Percentiles rank a stretch among this genome's conserved stretches.
Evolutionary conservation across 129 eudicot species (phyloP).

Genomic region (Glebionis coronaria): DNA sequence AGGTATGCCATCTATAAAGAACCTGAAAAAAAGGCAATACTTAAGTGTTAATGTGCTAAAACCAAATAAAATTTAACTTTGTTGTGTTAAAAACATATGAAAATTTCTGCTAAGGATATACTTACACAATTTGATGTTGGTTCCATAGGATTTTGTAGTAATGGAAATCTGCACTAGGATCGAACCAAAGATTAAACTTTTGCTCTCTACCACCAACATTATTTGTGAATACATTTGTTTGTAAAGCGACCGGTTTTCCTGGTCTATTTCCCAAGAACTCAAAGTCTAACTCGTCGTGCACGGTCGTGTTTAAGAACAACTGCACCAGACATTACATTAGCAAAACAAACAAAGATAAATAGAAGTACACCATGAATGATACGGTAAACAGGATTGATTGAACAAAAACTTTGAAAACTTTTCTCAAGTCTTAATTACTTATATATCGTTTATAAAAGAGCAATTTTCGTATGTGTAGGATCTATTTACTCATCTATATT

Average conservation of each 20-base stretch:
- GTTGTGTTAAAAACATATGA: not conserved
- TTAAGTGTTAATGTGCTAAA: not conserved
- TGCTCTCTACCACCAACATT: conserved; percentile 50
- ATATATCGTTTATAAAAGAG: no score
- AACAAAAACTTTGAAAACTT: no score
- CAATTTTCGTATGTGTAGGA: no score
- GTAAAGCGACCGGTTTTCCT: conserved; percentile 24
- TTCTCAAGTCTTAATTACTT: no score
- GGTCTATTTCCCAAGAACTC: conserved; percentile 58
- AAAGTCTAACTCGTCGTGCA: conserved; percentile 39
- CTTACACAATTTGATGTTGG: conserved; percentile 49
- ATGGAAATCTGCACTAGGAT: conserved; percentile 54
- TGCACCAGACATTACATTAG: conserved; percentile 25
- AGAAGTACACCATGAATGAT: not conserved
- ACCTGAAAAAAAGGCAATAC: conserved; percentile 35
- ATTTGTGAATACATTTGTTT: conserved; percentile 45
- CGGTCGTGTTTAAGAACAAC: conserved; percentile 35
- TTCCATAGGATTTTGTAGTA: conserved; percentile 56
- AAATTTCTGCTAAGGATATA: not conserved
- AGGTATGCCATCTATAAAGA: conserved; percentile 58
- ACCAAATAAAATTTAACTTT: not conserved
- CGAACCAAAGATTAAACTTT: conserved; percentile 49
- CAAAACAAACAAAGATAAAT: not conserved
- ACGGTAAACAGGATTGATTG: not conserved
- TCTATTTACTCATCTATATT: no score